phyloP scores from a whole-genome alignment of 73 alveolate species.

The Paramecium caudatum region DNA sequence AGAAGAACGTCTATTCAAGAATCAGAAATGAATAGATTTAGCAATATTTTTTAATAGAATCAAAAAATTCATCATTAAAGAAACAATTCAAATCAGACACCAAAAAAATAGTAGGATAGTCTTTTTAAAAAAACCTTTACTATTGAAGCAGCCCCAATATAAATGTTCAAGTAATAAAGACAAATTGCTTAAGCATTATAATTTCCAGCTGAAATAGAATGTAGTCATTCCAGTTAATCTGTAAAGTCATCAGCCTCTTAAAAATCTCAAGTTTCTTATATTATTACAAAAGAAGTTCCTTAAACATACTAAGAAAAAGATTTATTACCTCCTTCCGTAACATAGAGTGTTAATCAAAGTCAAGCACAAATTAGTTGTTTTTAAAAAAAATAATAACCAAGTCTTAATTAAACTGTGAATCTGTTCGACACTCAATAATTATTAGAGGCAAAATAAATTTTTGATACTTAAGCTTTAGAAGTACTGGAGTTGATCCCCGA shows the following conservation, averaged over 20 bases:
- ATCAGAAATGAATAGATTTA: slow-evolving; percentile 24
- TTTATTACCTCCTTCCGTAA: not conserved
- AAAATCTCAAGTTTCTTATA: not conserved
- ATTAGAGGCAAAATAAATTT: not conserved
- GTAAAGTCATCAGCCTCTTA: too few relatives aligned
- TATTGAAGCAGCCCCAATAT: not conserved
- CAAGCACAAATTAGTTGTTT: not conserved
- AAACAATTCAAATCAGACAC: not conserved
- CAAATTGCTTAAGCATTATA: too few relatives aligned
- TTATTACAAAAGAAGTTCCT: too few relatives aligned
- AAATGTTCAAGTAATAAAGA: not conserved
- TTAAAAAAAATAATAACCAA: not conserved
- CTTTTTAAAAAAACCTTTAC: slow-evolving; percentile 37
- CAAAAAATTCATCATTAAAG: not conserved
- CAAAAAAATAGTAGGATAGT: not conserved
- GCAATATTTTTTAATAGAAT: not conserved
- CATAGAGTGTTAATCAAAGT: not conserved
- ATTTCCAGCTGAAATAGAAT: too few relatives aligned
- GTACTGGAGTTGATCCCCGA: slow-evolving; percentile 10
- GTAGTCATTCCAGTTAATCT: slow-evolving; percentile 34
- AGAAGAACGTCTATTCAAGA: slow-evolving; percentile 14
- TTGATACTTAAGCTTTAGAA: slow-evolving; percentile 22
- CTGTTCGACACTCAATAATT: not conserved
- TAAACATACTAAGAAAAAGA: slow-evolving; percentile 6
- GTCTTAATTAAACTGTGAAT: not conserved